These are phyloP conservation scores for Alnus rubra DNA, from an alignment of 306 rosid species.

Conservation along the genomic window DNA sequence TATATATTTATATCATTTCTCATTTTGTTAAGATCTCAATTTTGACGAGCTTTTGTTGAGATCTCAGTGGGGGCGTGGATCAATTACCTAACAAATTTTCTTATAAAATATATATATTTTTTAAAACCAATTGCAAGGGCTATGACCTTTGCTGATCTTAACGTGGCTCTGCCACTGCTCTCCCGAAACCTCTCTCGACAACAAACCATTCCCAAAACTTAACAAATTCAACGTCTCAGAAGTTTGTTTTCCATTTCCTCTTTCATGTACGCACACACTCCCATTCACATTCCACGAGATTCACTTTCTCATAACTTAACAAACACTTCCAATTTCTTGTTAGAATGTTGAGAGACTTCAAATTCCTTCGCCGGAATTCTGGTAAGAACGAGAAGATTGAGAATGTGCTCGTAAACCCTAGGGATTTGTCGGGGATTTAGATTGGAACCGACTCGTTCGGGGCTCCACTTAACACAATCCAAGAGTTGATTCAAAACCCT, in stretches of 20 bases:
- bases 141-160: too few species aligned
- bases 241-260: slow-evolving; percentile 61
- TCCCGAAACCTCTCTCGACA: too few species aligned
- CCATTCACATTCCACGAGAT: not conserved
- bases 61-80: too few species aligned
- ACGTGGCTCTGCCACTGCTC: too few species aligned
- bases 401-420: slow-evolving; percentile 56
- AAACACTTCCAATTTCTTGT: not conserved
- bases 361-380: slow-evolving; percentile 58
- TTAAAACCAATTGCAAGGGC: too few species aligned
- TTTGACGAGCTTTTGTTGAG: too few species aligned
- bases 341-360: slow-evolving; percentile 88
- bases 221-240: slow-evolving; percentile 31
- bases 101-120: too few species aligned
- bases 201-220: too few species aligned
- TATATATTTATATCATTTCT: too few species aligned
- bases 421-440: slow-evolving; percentile 39
- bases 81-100: too few species aligned
- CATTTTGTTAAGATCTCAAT: too few species aligned
- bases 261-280: slow-evolving; percentile 49
- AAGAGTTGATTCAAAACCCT: slow-evolving; percentile 44
- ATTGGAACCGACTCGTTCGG: slow-evolving; percentile 47
- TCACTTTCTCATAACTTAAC: not conserved
- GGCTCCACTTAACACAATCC: slow-evolving; percentile 72
- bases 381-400: slow-evolving; percentile 67